Conservation (phyloP, 495 filamentous ascomycete genomes). For the Poronia punctata region DNA sequence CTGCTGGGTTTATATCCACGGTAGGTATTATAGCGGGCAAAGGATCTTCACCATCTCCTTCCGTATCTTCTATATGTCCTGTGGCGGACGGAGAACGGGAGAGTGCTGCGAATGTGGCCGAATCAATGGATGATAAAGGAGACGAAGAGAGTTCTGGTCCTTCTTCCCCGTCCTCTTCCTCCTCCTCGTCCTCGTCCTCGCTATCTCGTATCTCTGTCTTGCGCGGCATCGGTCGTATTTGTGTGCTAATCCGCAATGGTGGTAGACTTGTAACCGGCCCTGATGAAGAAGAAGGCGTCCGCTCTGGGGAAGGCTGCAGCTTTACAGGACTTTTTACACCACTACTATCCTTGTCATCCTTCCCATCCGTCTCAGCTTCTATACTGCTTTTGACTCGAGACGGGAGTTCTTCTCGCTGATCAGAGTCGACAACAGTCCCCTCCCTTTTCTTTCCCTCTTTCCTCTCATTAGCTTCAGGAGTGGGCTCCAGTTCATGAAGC, state of each 20-base stretch:
- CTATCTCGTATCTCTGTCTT: conserved; percentile 24
- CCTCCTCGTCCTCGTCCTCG: conserved; percentile 33
- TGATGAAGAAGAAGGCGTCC: neutral
- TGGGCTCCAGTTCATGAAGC: conserved; percentile 35
- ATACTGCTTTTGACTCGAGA: neutral
- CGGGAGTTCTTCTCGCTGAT: neutral
- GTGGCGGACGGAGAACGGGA: conserved; percentile 1
- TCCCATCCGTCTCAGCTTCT: neutral
- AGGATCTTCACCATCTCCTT: no score
- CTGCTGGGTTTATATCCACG: no score
- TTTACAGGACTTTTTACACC: neutral
- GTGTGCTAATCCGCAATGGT: conserved; percentile 5
- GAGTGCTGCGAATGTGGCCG: conserved; percentile 1
- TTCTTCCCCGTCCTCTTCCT: no score
- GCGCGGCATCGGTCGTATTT: neutral
- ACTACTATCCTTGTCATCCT: neutral
- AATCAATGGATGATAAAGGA: conserved; percentile 1
- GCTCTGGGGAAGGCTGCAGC: neutral
- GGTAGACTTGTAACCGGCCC: conserved; percentile 1
- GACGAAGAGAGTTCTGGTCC: conserved; percentile 11
- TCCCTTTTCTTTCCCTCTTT: neutral
- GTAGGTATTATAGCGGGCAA: no score
- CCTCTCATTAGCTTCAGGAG: neutral
- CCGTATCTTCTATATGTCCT: no score
- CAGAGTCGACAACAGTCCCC: neutral